phyloP scores from a whole-genome alignment of 192 early-diverging fungal species.

The Backusella tarrabulga region DNA sequence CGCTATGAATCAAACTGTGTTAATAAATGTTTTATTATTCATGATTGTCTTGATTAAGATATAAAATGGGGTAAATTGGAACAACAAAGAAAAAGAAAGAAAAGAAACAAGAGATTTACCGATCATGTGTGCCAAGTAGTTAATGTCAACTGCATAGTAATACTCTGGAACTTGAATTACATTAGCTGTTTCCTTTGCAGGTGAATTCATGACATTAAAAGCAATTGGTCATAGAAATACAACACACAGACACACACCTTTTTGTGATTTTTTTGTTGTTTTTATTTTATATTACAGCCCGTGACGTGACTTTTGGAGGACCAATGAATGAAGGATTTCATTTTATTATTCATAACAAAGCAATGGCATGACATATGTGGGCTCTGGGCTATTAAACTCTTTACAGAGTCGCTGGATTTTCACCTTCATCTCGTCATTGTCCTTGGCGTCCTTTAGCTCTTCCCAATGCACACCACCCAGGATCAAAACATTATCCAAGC shows the following conservation, averaged over 20 bases:
- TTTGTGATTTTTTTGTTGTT: background rate
- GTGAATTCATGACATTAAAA: constrained; percentile 19
- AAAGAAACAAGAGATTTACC: constrained; percentile 26
- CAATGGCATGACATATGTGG: constrained; percentile 25
- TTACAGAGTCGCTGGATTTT: constrained; percentile 11
- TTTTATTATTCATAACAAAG: constrained; percentile 4
- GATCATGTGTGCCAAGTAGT: constrained; percentile 49
- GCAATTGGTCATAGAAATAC: background rate
- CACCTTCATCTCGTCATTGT: constrained; percentile 1
- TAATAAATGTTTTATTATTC: background rate
- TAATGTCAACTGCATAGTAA: constrained; percentile 48
- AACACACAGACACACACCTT: background rate
- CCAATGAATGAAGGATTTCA: background rate
- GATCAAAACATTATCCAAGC: constrained; percentile 25
- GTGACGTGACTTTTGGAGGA: background rate
- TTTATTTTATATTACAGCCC: constrained; percentile 1
- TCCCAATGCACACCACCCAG: constrained; percentile 25
- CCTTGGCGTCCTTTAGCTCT: constrained; percentile 10
- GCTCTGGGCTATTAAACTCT: constrained; percentile 18
- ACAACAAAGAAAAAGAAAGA: background rate
- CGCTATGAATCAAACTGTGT: constrained; percentile 37
- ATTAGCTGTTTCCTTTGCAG: constrained; percentile 1
- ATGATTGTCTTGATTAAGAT: background rate
- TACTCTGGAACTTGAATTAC: constrained; percentile 40
- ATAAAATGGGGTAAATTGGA: background rate